A percentile compares a stretch with the other conserved stretches of the same genome.
phyloP scores from a whole-genome alignment of 78 protist species.

The Guillardia theta region DNA sequence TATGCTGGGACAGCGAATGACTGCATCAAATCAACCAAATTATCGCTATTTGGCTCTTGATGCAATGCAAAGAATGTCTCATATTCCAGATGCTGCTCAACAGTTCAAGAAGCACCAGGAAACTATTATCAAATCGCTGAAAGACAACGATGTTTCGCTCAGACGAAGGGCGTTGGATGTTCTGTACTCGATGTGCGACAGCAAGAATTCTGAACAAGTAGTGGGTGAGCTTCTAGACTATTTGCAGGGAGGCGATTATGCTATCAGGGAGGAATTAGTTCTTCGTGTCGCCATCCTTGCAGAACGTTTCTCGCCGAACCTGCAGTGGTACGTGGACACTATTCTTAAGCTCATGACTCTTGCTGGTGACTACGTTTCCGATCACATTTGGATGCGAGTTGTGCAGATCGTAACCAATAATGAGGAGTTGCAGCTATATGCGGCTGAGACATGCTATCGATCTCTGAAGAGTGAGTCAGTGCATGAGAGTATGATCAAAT shows the following conservation, averaged over 20 bases:
- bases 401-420: slow-evolving; percentile 91
- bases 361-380: slow-evolving; percentile 84
- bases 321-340: slow-evolving; percentile 92
- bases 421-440: slow-evolving; percentile 56
- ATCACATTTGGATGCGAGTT: slow-evolving; percentile 94
- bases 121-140: slow-evolving; percentile 55
- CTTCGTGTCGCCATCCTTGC: slow-evolving; percentile 94
- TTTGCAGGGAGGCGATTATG: slow-evolving; percentile 65
- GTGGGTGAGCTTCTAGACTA: slow-evolving; percentile 85
- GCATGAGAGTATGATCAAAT: slow-evolving; percentile 86
- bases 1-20: background rate
- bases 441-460: background rate
- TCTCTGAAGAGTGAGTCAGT: background rate
- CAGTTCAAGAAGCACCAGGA: slow-evolving; percentile 12
- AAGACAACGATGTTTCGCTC: slow-evolving; percentile 80
- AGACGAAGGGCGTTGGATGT: slow-evolving; percentile 91
- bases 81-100: background rate
- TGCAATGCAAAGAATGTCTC: slow-evolving; percentile 59
- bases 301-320: slow-evolving; percentile 83
- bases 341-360: slow-evolving; percentile 77
- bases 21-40: too few species aligned
- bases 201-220: slow-evolving; percentile 55
- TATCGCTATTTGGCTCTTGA: slow-evolving; percentile 89
- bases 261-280: slow-evolving; percentile 90
- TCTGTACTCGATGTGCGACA: slow-evolving; percentile 89